phyloP scores from a whole-genome alignment of 805 yeast species.

The Suhomyces sp. region DNA sequence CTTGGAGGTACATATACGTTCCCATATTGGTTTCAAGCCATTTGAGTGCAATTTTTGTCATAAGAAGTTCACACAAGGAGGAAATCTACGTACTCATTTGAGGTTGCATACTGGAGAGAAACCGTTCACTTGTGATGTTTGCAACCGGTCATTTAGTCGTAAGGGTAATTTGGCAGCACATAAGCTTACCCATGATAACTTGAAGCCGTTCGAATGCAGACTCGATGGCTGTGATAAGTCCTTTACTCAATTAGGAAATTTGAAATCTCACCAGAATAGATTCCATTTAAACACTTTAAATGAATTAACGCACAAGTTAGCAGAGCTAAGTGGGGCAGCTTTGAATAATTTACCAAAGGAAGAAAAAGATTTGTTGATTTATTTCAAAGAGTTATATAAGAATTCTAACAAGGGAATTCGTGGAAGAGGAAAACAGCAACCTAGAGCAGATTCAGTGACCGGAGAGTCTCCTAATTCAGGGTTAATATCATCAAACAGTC shows the following conservation, averaged over 20 bases:
- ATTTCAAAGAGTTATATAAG: conserved; percentile 80
- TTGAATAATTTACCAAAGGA: conserved; percentile 51
- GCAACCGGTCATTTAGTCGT: conserved; percentile 77
- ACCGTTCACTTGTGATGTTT: conserved; percentile 78
- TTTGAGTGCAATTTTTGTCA: conserved; percentile 77
- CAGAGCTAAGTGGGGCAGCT: conserved; percentile 53
- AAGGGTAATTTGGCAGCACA: conserved; percentile 94
- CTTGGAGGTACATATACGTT: conserved; percentile 82
- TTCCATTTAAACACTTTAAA: conserved; percentile 76
- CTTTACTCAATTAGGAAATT: conserved; percentile 88
- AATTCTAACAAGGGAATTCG: conserved; percentile 88
- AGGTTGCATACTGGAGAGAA: conserved; percentile 90
- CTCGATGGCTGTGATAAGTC: conserved; percentile 80
- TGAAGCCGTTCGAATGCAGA: conserved; percentile 76
- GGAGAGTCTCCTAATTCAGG: conserved; percentile 9
- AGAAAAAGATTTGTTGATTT: conserved; percentile 69
- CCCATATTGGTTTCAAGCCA: conserved; percentile 86
- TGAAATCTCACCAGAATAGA: conserved; percentile 91
- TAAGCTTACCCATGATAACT: conserved; percentile 72
- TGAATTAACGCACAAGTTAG: conserved; percentile 62
- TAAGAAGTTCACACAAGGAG: conserved; percentile 86
- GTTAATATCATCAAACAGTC: conserved; percentile 2
- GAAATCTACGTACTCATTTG: conserved; percentile 81
- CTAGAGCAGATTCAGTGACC: conserved; percentile 7
- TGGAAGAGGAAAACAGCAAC: conserved; percentile 69